Evolutionary conservation across 2,329 filamentous ascomycete genomes (phyloP).

Genomic region (Pyricularia sp.): DNA sequence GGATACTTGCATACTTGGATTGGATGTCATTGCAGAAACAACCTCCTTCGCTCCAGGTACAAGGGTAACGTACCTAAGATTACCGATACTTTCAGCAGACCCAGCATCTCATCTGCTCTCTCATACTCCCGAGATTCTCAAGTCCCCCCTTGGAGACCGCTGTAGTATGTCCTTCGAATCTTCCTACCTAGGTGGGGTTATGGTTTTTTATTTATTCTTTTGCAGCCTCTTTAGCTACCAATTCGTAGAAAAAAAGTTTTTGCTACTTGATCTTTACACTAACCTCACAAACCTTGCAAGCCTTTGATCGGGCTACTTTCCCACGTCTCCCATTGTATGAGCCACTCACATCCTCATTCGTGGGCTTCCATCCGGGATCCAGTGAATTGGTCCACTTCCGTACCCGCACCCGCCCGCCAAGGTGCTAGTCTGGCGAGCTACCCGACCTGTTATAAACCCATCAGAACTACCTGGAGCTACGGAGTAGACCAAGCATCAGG

Average conservation of each 20-base stretch:
- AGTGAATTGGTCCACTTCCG: background rate
- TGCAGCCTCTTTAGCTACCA: too few relatives aligned
- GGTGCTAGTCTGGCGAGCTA: slow-evolving; percentile 1
- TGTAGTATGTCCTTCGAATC: background rate
- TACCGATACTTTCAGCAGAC: background rate
- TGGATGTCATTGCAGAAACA: background rate
- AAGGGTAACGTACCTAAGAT: background rate
- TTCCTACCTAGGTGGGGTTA: too few relatives aligned
- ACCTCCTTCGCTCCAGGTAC: background rate
- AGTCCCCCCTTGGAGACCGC: background rate
- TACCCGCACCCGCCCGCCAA: background rate
- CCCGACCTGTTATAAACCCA: background rate
- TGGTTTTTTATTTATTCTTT: too few relatives aligned
- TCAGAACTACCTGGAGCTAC: background rate
- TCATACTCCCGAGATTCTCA: background rate
- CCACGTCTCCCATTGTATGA: background rate
- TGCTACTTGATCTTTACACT: background rate
- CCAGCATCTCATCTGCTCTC: background rate
- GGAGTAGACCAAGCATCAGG: background rate
- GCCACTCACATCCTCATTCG: background rate
- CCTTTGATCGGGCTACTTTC: background rate
- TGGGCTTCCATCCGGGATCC: background rate
- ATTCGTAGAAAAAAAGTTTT: too few relatives aligned
- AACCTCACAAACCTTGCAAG: background rate
- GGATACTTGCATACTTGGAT: background rate